Evolutionary conservation across 805 yeast species (phyloP).

Genomic region (Blastobotrys chiropterorum): DNA sequence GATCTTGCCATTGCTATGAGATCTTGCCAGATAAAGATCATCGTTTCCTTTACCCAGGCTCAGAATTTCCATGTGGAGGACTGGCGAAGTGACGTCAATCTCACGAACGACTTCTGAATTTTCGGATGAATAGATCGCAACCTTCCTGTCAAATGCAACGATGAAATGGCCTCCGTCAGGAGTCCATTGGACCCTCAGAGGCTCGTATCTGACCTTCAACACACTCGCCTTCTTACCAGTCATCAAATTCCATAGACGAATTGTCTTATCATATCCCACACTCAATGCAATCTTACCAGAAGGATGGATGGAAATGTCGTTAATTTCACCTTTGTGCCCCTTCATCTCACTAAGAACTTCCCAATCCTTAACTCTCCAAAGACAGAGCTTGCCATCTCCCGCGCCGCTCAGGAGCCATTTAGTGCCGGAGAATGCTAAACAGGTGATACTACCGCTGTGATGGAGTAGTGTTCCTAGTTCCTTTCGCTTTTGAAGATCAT

Average conservation of each 20-base stretch:
- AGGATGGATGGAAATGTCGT: constrained; percentile 85
- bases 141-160: constrained; percentile 63
- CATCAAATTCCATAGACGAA: constrained; percentile 93
- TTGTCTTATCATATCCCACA: constrained; percentile 77
- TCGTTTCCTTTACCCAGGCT: constrained; percentile 40
- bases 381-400: constrained; percentile 80
- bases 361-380: constrained; percentile 98
- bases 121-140: constrained; percentile 59
- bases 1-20: constrained; percentile 67
- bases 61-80: constrained; percentile 62
- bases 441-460: constrained; percentile 84
- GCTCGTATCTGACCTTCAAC: constrained; percentile 40
- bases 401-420: constrained; percentile 90
- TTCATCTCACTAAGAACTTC: constrained; percentile 81
- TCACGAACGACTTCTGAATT: constrained; percentile 49
- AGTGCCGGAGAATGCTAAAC: constrained; percentile 49
- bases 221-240: constrained; percentile 89
- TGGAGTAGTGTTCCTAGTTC: constrained; percentile 87
- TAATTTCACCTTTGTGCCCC: constrained; percentile 80
- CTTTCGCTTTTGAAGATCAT: constrained; percentile 88
- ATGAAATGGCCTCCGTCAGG: constrained; percentile 61
- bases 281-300: constrained; percentile 85
- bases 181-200: constrained; percentile 46
- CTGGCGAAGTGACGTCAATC: constrained; percentile 41
- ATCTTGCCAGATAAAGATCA: constrained; percentile 57